Evolutionary conservation across 768 basidiomycete genomes (phyloP), one percentile per base, ranked within the genome.

Genomic region (Leucocoprinus leucothites): DNA sequence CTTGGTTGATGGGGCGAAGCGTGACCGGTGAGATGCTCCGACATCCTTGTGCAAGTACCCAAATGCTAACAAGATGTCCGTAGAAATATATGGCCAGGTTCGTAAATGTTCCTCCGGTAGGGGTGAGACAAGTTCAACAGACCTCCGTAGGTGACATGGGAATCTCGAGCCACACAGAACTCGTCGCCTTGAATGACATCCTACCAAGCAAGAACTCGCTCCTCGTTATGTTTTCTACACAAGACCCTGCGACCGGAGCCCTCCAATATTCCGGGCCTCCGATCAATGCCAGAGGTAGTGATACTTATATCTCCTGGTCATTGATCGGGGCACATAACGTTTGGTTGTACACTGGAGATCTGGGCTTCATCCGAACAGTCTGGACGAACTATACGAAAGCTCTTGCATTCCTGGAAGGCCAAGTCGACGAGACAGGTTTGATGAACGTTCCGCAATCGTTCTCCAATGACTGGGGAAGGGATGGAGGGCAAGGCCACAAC

Each of bases 1-100:
- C 41, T 69, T 81, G 34, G 78, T 80, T 5, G 80, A 81, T 56
- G 80, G 80, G 3, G 79, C 80, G 1, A 80, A 81, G 58, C 71
- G 80, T 38, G 80, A 80, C 60, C 69, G 79, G 74, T 74, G 40
- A 47, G 69, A 56, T 26, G 14, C 48, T 26, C 9, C 18, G 46
- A 19, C 50, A 55, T 47, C 18, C 26, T 35, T 28, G 31, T 11
- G 31, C 31, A 5, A 24, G 6, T 11, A 9, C 14, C 3, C 16
- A 25, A 8, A 1, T 14, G 24, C 34, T 50, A 14, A 44, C 19
- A 28, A n/a, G 9, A 4, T 14, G 9, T 25, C 28, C 26, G 26
- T 21, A 56, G 54, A 35, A 49, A 56, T 24, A 56, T 56, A 16
- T 56, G 47, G 54, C 54, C 54, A 34, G 54, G 54, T 56, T 43